These are phyloP conservation scores for Tuber magnatum DNA, from an alignment of 495 filamentous ascomycete genomes.

Conservation along the genomic window DNA sequence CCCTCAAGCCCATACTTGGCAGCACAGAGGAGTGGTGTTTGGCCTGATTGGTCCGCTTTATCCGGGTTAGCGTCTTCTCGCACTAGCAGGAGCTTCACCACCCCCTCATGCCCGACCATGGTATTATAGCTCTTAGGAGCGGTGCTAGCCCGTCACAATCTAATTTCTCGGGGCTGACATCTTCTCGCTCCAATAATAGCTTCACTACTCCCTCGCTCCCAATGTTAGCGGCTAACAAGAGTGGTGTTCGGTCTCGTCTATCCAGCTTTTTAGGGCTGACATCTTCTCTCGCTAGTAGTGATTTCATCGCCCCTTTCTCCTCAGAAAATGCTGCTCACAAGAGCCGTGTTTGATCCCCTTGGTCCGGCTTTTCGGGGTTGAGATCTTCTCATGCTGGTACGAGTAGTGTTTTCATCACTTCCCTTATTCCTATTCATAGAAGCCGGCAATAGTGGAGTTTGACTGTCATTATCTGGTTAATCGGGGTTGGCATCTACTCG, in stretches of 20 bases:
- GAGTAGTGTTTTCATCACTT: no score
- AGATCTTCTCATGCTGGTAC: no score
- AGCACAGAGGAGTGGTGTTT: slow-evolving; percentile 25
- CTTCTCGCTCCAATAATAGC: background rate
- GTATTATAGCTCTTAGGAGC: slow-evolving; percentile 21
- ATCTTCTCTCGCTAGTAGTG: no score
- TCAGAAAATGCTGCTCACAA: no score
- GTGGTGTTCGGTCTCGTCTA: slow-evolving; percentile 37
- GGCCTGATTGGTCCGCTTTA: slow-evolving; percentile 13
- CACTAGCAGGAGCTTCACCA: slow-evolving; percentile 26
- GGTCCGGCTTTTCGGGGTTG: no score
- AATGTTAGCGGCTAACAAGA: slow-evolving; percentile 14
- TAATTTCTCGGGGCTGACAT: slow-evolving; percentile 13
- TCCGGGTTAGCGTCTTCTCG: slow-evolving; percentile 9
- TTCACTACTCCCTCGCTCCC: slow-evolving; percentile 22
- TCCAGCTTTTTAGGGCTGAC: slow-evolving; percentile 36
- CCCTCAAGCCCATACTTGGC: slow-evolving; percentile 19
- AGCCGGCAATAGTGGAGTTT: slow-evolving; percentile 1
- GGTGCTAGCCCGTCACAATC: slow-evolving; percentile 21
- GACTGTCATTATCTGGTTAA: accelerated
- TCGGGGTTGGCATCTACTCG: background rate
- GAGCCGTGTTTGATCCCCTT: no score
- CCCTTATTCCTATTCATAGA: background rate
- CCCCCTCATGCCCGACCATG: slow-evolving; percentile 22
- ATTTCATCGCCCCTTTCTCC: no score